Evolutionary conservation across 371 early-diverging fungal species (phyloP).

Genomic region (Blakeslea trispora): DNA sequence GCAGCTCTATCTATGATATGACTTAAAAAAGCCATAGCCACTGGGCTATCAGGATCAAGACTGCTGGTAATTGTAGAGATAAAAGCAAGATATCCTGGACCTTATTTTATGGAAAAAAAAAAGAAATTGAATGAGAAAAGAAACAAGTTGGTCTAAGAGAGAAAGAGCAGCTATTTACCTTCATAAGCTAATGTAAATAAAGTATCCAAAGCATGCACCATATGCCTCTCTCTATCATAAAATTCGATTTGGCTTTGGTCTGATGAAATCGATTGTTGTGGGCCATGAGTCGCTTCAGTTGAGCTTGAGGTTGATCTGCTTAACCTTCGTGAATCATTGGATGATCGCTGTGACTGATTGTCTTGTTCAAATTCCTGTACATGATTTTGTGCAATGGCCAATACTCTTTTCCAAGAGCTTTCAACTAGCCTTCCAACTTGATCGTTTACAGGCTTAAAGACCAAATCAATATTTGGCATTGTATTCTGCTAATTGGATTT

Average conservation of each 20-base stretch:
- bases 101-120: conserved; percentile 11
- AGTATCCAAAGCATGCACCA: conserved; percentile 26
- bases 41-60: conserved; percentile 49
- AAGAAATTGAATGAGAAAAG: no score
- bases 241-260: conserved; percentile 15
- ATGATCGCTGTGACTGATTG: not conserved
- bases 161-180: conserved; percentile 19
- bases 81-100: conserved; percentile 40
- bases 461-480: conserved; percentile 25
- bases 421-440: conserved; percentile 22
- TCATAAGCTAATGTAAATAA: conserved; percentile 24
- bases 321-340: conserved; percentile 11
- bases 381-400: conserved; percentile 26
- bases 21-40: conserved; percentile 57
- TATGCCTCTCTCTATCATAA: conserved; percentile 30
- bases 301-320: conserved; percentile 6
- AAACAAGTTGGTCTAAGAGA: no score
- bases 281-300: not conserved
- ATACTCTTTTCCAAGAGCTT: conserved; percentile 23
- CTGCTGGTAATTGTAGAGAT: conserved; percentile 28
- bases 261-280: conserved; percentile 1
- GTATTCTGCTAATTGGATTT: not conserved
- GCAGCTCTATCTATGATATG: conserved; percentile 60
- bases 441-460: conserved; percentile 22
- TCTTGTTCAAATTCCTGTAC: conserved; percentile 23